These are phyloP conservation scores for Vinca minor DNA, from an alignment of 257 asterid species.

Conservation along the genomic window DNA sequence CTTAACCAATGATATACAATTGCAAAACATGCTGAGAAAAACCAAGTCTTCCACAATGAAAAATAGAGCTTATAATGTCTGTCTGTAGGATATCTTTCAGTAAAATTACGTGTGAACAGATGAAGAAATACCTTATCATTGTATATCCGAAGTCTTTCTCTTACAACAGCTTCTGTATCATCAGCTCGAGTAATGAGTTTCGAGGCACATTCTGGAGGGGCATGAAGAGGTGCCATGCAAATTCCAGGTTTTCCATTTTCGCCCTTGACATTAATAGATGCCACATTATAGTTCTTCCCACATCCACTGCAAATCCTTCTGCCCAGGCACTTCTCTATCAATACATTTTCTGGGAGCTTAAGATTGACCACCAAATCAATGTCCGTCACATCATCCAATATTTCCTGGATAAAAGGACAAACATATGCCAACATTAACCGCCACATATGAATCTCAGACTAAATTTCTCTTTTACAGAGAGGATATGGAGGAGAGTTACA, in stretches of 20 bases:
- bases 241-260: slow-evolving; percentile 86
- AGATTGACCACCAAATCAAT: slow-evolving; percentile 92
- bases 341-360: slow-evolving; percentile 84
- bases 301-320: slow-evolving; percentile 85
- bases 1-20: background rate
- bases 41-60: background rate
- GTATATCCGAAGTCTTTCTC: slow-evolving; percentile 69
- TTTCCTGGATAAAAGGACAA: slow-evolving; percentile 45
- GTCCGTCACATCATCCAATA: slow-evolving; percentile 77
- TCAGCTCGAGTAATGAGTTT: slow-evolving; percentile 91
- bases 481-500: background rate
- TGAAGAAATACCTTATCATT: slow-evolving; percentile 60
- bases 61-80: background rate
- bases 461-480: background rate
- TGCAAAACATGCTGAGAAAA: background rate
- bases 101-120: background rate
- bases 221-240: slow-evolving; percentile 81
- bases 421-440: background rate
- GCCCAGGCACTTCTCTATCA: slow-evolving; percentile 91
- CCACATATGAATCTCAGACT: background rate
- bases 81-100: background rate
- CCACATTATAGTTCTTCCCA: slow-evolving; percentile 90
- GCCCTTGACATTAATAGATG: slow-evolving; percentile 64
- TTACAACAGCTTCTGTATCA: slow-evolving; percentile 78
- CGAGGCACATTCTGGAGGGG: slow-evolving; percentile 68